These are phyloP conservation scores for Microthlaspi erraticum DNA, from an alignment of 345 rosid genomes.

Conservation along the genomic window DNA sequence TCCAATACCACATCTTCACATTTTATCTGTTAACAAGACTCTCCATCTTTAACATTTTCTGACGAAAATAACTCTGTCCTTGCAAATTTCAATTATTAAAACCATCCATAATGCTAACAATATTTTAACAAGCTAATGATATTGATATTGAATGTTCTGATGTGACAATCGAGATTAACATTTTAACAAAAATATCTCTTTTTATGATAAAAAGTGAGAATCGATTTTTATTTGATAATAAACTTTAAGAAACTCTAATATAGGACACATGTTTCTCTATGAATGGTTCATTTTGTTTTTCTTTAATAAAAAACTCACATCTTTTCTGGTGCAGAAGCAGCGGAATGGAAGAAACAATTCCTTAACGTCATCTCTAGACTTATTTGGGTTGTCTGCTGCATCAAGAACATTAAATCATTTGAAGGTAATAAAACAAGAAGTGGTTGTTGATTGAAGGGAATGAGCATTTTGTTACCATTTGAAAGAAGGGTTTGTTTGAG, in stretches of 20 bases:
- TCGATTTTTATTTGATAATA: too few species aligned
- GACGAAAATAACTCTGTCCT: not conserved
- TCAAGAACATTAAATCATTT: slow-evolving; percentile 17
- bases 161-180: not conserved
- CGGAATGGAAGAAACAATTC: slow-evolving; percentile 86
- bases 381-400: slow-evolving; percentile 20
- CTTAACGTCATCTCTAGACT: slow-evolving; percentile 40
- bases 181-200: not conserved
- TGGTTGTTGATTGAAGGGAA: not conserved
- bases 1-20: slow-evolving; percentile 67
- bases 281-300: too few species aligned
- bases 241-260: too few species aligned
- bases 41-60: not conserved
- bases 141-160: slow-evolving; percentile 1
- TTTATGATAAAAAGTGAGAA: too few species aligned
- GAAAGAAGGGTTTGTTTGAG: slow-evolving; percentile 41
- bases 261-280: too few species aligned
- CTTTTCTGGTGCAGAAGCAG: slow-evolving; percentile 78
- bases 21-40: slow-evolving; percentile 53
- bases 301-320: slow-evolving; percentile 47
- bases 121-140: not conserved
- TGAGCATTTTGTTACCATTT: slow-evolving; percentile 14
- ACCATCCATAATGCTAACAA: too few species aligned
- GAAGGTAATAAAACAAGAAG: too few species aligned
- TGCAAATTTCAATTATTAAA: not conserved